phyloP scores from a whole-genome alignment of 768 basidiomycete genomes.

The Boletus rubroflammeus region DNA sequence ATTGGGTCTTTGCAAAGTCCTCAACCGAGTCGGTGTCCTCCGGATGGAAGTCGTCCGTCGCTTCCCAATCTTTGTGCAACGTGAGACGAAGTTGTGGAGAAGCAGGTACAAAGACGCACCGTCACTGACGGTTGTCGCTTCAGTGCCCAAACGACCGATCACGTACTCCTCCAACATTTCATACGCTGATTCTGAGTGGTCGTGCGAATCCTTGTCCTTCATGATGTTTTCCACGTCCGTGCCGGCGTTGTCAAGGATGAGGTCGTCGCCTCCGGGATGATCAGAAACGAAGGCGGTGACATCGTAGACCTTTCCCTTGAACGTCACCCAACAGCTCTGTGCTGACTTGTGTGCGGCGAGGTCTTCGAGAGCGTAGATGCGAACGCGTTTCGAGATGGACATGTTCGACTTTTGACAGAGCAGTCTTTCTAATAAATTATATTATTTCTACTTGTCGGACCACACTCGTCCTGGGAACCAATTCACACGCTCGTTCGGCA shows the following conservation, averaged over 20 bases:
- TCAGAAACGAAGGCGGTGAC: constrained; percentile 80
- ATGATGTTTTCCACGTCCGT: constrained; percentile 78
- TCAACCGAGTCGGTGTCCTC: constrained; percentile 78
- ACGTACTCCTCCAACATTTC: constrained; percentile 87
- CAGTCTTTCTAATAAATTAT: background rate
- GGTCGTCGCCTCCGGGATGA: constrained; percentile 94
- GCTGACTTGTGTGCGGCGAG: constrained; percentile 58
- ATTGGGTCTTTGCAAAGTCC: constrained; percentile 87
- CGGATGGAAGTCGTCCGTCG: constrained; percentile 85
- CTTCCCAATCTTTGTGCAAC: constrained; percentile 70
- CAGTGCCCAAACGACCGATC: constrained; percentile 78
- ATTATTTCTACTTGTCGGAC: constrained; percentile 1
- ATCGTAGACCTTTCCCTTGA: constrained; percentile 84
- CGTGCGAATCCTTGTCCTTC: constrained; percentile 77
- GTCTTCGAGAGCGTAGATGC: constrained; percentile 74
- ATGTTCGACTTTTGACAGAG: constrained; percentile 34
- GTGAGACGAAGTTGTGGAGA: constrained; percentile 7
- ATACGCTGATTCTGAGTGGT: constrained; percentile 88
- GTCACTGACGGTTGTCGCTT: constrained; percentile 72
- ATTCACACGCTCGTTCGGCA: constrained; percentile 17
- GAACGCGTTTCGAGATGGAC: constrained; percentile 57
- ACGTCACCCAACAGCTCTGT: constrained; percentile 78
- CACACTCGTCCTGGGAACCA: background rate
- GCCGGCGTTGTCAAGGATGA: constrained; percentile 80
- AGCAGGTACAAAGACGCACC: constrained; percentile 44